Base-by-base conservation (phyloP, 352 stramenopile species). In the Phytophthora pseudosyringae region DNA sequence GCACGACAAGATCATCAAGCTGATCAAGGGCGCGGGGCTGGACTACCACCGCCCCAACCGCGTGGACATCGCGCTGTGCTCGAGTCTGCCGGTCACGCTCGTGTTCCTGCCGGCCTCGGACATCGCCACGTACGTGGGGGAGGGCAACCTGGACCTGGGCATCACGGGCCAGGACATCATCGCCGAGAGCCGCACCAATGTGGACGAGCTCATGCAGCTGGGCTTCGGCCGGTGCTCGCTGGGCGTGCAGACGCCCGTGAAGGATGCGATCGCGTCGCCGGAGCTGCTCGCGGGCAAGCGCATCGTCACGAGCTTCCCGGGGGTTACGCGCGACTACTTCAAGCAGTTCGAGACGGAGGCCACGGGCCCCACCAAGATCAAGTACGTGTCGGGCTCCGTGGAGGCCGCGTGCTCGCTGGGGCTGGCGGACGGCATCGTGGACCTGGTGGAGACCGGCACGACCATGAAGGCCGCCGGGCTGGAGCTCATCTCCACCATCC, bases 371-470 rank as follows among this genome's bases (percentile, higher is more conserved):
- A 90, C 90, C 47, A 93, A 93, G 63, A 97, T 99, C 69, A 97
- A 95, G 70, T 99, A 98, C 80, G 95, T 99, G 29, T 98, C 94
- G 0, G 97, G 97, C n/a, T 98, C 94, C 13, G 97, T 99, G 25
- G 97, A 99, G 70, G 97, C 97, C 1, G 96, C 97, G 7, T 99
- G 97, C 64, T 94, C 94, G 10, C 84, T 99, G n/a, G 97, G 97
- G 7, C 70, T 99, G 33, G 97, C 97, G 12, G 97, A 99, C 75
- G 97, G 95, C 43, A 98, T 99, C 59, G 97, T 99, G 28, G 97
- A 99, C 86, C 83, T 99, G 26, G 97, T 99, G 12, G 97, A 99
- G 80, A 99, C 97, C 10, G 97, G 97, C 28, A 99, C 97, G 33
- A 99, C 97, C 26, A 99, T 99, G 97, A 97, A 94, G 69, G 97